phyloP scores from a whole-genome alignment of 805 yeast species.

The Metschnikowia cerradonensis region DNA sequence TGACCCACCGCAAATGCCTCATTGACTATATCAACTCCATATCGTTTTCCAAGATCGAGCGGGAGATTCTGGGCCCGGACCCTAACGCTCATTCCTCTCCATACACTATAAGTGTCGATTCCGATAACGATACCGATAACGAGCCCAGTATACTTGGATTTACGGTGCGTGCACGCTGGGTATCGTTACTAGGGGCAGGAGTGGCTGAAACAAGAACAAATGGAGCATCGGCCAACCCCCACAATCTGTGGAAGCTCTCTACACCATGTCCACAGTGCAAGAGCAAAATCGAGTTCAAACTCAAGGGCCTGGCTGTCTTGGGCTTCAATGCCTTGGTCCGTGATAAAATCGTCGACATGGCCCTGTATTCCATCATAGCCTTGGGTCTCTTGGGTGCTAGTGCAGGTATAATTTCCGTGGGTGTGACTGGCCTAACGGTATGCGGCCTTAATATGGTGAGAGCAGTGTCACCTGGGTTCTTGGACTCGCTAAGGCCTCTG shows the following conservation, averaged over 20 bases:
- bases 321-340: conserved; percentile 18
- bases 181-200: background rate
- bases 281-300: conserved; percentile 28
- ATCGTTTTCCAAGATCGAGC: conserved; percentile 19
- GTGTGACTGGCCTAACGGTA: conserved; percentile 35
- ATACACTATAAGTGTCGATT: background rate
- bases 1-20: conserved; percentile 36
- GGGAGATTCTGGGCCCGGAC: background rate
- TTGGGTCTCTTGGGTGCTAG: conserved; percentile 38
- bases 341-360: conserved; percentile 17
- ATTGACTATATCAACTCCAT: conserved; percentile 40
- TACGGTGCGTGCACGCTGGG: conserved; percentile 3
- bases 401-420: conserved; percentile 38
- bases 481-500: conserved; percentile 21
- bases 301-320: conserved; percentile 27
- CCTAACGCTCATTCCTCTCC: background rate
- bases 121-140: background rate
- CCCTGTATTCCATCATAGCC: conserved; percentile 30
- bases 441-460: conserved; percentile 38
- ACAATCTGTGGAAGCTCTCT: conserved; percentile 7
- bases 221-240: background rate
- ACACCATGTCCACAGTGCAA: conserved; percentile 43
- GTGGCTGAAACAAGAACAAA: background rate
- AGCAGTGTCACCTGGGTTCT: conserved; percentile 30
- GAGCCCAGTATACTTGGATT: conserved; percentile 3